Base-by-base conservation (phyloP, 352 stramenopile species). In the Phytopythium aichiense region DNA sequence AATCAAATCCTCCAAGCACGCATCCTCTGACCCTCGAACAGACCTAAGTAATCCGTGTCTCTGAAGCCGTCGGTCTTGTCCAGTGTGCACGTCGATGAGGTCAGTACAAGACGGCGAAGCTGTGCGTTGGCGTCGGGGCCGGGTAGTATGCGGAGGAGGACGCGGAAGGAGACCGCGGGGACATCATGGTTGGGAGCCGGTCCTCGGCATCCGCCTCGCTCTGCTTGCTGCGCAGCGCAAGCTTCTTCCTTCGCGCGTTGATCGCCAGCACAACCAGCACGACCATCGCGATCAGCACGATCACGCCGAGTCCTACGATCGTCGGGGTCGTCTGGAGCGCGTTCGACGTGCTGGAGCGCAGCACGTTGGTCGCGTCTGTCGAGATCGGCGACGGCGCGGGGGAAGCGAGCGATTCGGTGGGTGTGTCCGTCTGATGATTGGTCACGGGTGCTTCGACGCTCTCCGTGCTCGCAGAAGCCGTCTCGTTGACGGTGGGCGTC, bases 121-220 rank as follows among this genome's bases (percentile, higher is more conserved):
- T 30, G 18, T 8, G 52, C 8, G 33, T 46, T 20, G 52, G 52
- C 30, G 52, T 58, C 35, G 31, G 33, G 12, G 31, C 33, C 1
- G 33, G 52, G n/a, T 46, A 35, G 20, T 58, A 58, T 18, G 49
- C 23, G 7, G 49, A 38, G n/a, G 49, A 55, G 16, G 42, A 48
- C 16, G 16, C 50, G 25, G 52, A 48, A 7, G 52, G 52, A 43
- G 52, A 58, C 15, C 31, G 52, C 1, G 52, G 52, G 22, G 52
- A 58, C 52, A 58, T 31, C n/a, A 58, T 43, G 22, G 52, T 58
- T 20, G 52, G 35, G 16, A 58, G 30, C 33, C 52, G 52, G 33
- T 58, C 52, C 7, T 46, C 35, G 1, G 30, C 51, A 0, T 58
- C 52, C 18, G 4, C 52, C 31, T 45, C 30, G 22, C 52, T 58